phyloP scores from a whole-genome alignment of 805 yeast genomes.

The Kuraishia ogatae region DNA sequence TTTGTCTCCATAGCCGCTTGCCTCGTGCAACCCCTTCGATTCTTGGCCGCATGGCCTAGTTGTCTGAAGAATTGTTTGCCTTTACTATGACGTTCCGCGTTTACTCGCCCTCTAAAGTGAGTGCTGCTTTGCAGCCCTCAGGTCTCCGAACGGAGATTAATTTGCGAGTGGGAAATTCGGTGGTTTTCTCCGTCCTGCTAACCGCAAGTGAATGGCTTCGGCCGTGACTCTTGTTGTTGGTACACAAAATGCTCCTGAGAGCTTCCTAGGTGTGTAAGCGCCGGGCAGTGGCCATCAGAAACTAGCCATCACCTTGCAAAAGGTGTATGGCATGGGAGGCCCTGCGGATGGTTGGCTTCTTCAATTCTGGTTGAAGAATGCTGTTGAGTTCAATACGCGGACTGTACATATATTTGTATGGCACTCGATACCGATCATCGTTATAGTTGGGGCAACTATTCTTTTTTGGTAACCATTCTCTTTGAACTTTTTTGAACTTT shows the following conservation, averaged over 20 bases:
- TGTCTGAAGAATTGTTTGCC: constrained; percentile 3
- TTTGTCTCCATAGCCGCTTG: background rate
- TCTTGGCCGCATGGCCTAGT: background rate
- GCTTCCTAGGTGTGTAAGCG: constrained; percentile 27
- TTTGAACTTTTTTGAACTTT: constrained; percentile 9
- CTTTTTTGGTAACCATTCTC: no score
- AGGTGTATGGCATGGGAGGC: constrained; percentile 23
- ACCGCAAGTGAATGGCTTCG: background rate
- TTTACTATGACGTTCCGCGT: constrained; percentile 17
- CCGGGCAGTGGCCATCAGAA: constrained; percentile 29
- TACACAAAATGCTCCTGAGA: constrained; percentile 21
- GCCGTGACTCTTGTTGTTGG: background rate
- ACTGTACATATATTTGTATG: constrained; percentile 16
- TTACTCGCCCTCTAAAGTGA: constrained; percentile 25
- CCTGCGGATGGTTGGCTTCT: constrained; percentile 27
- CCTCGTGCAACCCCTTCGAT: background rate
- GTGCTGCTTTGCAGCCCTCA: constrained; percentile 2
- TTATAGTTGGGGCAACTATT: background rate
- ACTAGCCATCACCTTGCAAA: constrained; percentile 8
- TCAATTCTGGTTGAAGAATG: constrained; percentile 7
- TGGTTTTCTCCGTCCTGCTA: constrained; percentile 20
- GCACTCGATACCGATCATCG: constrained; percentile 32
- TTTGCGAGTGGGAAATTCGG: constrained; percentile 34
- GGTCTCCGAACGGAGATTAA: background rate
- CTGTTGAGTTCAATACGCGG: constrained; percentile 32